phyloP scores from a whole-genome alignment of 78 protist species.

The Tieghemostelium lacteum region DNA sequence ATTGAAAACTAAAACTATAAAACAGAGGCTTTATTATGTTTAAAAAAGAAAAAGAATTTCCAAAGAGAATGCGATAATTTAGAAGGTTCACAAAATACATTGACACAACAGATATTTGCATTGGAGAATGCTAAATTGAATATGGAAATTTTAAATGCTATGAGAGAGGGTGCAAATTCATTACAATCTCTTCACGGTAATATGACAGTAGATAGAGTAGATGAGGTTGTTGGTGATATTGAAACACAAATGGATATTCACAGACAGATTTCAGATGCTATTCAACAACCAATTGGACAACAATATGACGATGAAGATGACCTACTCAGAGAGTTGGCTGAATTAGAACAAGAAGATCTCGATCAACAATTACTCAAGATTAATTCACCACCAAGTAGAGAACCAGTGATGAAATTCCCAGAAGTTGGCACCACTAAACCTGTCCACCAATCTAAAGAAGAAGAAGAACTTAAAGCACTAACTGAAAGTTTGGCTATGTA shows the following conservation, averaged over 20 bases:
- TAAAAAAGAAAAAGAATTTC: slow-evolving; percentile 41
- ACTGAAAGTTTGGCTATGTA: slow-evolving; percentile 68
- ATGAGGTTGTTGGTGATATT: slow-evolving; percentile 47
- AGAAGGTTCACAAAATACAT: slow-evolving; percentile 57
- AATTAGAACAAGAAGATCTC: slow-evolving; percentile 52
- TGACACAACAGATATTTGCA: slow-evolving; percentile 45
- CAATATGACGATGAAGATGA: slow-evolving; percentile 67
- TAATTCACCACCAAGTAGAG: slow-evolving; percentile 42
- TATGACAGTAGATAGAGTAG: slow-evolving; percentile 53
- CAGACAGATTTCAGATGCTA: slow-evolving; percentile 51
- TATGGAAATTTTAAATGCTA: slow-evolving; percentile 33
- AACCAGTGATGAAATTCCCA: neutral
- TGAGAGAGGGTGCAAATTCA: slow-evolving; percentile 49
- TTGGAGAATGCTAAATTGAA: slow-evolving; percentile 67
- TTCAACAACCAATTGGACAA: slow-evolving; percentile 41
- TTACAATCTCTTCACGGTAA: slow-evolving; percentile 33
- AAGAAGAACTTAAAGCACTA: slow-evolving; percentile 60
- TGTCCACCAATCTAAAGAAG: slow-evolving; percentile 38
- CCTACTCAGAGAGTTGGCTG: slow-evolving; percentile 39
- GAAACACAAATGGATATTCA: slow-evolving; percentile 58
- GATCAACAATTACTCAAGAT: slow-evolving; percentile 52
- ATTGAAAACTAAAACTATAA: no score
- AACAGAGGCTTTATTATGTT: slow-evolving; percentile 55
- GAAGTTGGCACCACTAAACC: slow-evolving; percentile 4
- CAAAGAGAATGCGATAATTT: slow-evolving; percentile 48